phyloP scores from a whole-genome alignment of 2,329 filamentous ascomycete species.

The Venturia nashicola region DNA sequence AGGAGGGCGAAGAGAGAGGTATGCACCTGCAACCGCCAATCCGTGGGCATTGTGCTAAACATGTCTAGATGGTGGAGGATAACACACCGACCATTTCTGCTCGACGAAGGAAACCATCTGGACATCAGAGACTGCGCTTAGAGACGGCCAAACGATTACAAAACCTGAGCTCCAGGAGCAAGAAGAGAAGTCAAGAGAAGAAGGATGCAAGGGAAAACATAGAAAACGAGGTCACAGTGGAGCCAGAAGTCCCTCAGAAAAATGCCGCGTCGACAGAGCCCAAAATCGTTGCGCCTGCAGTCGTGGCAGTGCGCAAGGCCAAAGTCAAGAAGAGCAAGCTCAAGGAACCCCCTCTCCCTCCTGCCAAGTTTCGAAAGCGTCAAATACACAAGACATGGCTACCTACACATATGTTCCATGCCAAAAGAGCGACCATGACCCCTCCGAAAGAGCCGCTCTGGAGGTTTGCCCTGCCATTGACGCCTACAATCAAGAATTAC shows the following conservation, averaged over 20 bases:
- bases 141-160: conserved; percentile 63
- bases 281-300: conserved; percentile 18
- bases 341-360: conserved; percentile 49
- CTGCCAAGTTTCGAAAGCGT: conserved; percentile 67
- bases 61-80: conserved; percentile 65
- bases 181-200: conserved; percentile 19
- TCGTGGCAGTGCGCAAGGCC: conserved; percentile 31
- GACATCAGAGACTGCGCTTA: conserved; percentile 47
- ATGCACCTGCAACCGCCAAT: conserved; percentile 11
- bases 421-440: conserved; percentile 85
- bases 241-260: conserved; percentile 10
- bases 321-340: conserved; percentile 61
- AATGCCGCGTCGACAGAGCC: conserved; percentile 12
- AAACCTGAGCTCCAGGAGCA: conserved; percentile 37
- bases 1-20: conserved; percentile 53
- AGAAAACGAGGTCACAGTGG: conserved; percentile 15
- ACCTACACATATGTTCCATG: conserved; percentile 87
- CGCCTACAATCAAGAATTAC: conserved; percentile 82
- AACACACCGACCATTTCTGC: conserved; percentile 74
- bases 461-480: conserved; percentile 77
- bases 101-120: conserved; percentile 46
- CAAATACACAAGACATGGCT: conserved; percentile 87
- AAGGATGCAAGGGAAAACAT: conserved; percentile 21
- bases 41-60: conserved; percentile 12
- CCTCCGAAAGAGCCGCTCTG: conserved; percentile 67